Percentiles rank a stretch among this genome's conserved stretches.
Conservation (phyloP, 768 basidiomycete species). For the Mycena chlorophos region DNA sequence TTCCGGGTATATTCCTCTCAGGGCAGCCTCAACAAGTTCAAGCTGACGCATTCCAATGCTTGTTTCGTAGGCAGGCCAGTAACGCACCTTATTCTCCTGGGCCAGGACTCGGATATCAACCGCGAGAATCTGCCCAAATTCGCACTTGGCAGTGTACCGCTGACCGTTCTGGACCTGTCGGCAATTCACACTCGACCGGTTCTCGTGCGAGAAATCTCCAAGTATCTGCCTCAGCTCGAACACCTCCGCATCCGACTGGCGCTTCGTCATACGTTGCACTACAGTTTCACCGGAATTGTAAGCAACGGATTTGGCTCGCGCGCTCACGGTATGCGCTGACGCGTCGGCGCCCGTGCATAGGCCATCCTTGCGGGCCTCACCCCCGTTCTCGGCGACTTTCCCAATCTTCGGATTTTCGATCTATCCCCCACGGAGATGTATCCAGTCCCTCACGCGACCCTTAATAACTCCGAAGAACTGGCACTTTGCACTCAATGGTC, state of each 20-base stretch:
- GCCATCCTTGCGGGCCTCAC: constrained; percentile 59
- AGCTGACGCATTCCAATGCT: not conserved
- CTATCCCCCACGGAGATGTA: constrained; percentile 59
- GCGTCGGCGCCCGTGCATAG: constrained; percentile 34
- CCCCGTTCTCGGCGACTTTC: constrained; percentile 54
- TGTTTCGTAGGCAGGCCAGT: constrained; percentile 47
- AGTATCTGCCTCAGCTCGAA: constrained; percentile 50
- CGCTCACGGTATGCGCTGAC: constrained; percentile 5
- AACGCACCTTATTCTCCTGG: constrained; percentile 53
- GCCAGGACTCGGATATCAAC: constrained; percentile 55
- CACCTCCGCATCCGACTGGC: constrained; percentile 57
- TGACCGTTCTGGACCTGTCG: constrained; percentile 59
- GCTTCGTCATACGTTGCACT: constrained; percentile 65
- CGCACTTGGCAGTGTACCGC: constrained; percentile 46
- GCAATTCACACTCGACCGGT: constrained; percentile 58
- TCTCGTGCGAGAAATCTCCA: constrained; percentile 56
- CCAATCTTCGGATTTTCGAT: constrained; percentile 52
- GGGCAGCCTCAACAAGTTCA: no score
- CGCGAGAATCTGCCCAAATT: constrained; percentile 52
- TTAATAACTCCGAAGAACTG: constrained; percentile 48
- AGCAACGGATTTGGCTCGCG: constrained; percentile 33
- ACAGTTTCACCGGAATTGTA: constrained; percentile 64
- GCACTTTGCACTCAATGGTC: constrained; percentile 55
- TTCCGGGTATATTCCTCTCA: constrained; percentile 39
- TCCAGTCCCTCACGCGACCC: constrained; percentile 38